Percentiles rank a stretch among this genome's conserved stretches.
Evolutionary conservation across 495 filamentous ascomycete species (phyloP).

Genomic region (Penicillium longicatenatum): DNA sequence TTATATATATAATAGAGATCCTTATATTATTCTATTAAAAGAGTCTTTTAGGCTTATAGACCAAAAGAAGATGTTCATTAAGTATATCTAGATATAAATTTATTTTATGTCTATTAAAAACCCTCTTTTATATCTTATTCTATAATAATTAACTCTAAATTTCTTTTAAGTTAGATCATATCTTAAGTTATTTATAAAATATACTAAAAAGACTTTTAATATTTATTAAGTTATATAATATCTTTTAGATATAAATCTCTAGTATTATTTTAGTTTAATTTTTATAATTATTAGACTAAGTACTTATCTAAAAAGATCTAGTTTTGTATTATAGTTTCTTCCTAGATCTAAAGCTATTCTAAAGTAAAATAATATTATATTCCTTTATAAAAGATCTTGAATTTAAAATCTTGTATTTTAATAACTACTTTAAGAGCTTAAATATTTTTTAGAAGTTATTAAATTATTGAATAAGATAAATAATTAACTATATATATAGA

Average conservation of each 20-base stretch:
- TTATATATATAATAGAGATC: neutral
- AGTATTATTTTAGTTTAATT: neutral
- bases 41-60: neutral
- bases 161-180: neutral
- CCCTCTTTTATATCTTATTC: neutral
- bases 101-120: neutral
- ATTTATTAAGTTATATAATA: too few species aligned
- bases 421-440: too few species aligned
- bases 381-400: too few species aligned
- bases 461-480: too few species aligned
- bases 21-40: conserved; percentile 5
- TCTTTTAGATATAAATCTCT: neutral
- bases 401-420: too few species aligned
- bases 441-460: too few species aligned
- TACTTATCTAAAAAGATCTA: neutral
- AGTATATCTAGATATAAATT: conserved; percentile 2
- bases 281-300: neutral
- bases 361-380: too few species aligned
- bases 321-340: too few species aligned
- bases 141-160: conserved; percentile 3
- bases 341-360: too few species aligned
- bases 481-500: too few species aligned
- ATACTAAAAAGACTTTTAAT: conserved; percentile 5
- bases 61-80: neutral
- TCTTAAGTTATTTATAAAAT: conserved; percentile 5